Base-by-base conservation (phyloP, 331 rosid species). In the Phaseolus coccineus region DNA sequence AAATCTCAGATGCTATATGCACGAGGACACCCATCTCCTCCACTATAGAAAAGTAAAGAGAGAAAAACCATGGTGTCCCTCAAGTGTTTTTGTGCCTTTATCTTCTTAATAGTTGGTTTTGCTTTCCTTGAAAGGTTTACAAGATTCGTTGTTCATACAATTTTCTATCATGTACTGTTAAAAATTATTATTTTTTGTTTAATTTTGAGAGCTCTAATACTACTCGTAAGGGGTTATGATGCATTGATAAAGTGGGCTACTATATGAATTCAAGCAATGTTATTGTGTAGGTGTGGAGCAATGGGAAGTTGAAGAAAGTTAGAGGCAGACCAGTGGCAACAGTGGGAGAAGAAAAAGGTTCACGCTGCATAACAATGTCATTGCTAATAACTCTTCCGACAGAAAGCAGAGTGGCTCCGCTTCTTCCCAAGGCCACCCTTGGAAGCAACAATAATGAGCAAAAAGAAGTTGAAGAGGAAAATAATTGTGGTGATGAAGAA, bases 231-330 rank as follows among this genome's bases (percentile, higher is more conserved):
- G 8, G 9, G 6, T 35, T 6, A 35, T 31, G 14, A 28, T 47
- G 11, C 50, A 42, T 42, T 42, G 6, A 35, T 39, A 12, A 62
- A n/a, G 24, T 39, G 64, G 27, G 69, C 5, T 12, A 30, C 27
- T 25, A 47, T 8, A 14, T 64, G 65, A 51, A 24, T n/a, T 64
- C 8, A n/a, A 71, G 30, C 14, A 28, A 75, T 10, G 5, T 35
- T 7, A 83, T 57, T 28, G 47, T 59, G 48, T 48, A 94, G 98
- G 97, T 94, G 5, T 94, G 97, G 98, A 91, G 94, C 90, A 94
- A 94, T 80, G 95, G 94, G 2, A 89, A 82, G 77, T 69, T 94
- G 50, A 92, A 88, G 87, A 94, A 92, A 81, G 96, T 89, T 88
- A 89, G 96, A 83, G 98, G 95, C 4, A 94, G 91, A 80, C 81